Evolutionary conservation across 1,284 basidiomycete species (phyloP).

Genomic region (Thecaphora thlaspeos): DNA sequence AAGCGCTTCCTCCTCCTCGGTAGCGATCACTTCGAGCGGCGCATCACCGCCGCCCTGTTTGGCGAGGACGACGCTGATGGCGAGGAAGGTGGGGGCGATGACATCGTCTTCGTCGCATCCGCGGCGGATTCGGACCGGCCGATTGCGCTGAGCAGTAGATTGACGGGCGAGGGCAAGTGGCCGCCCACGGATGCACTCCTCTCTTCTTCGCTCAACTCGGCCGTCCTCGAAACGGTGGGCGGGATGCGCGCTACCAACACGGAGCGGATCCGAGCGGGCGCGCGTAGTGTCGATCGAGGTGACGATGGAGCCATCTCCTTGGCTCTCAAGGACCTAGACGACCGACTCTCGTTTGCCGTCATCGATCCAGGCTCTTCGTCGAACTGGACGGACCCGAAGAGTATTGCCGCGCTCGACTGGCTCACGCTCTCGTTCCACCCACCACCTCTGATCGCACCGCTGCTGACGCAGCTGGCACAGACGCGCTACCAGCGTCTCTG

Average conservation of each 20-base stretch:
- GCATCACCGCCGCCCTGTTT: conserved; percentile 31
- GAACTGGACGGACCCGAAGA: conserved; percentile 27
- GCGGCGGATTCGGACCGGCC: background rate
- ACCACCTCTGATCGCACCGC: conserved; percentile 40
- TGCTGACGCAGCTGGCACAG: conserved; percentile 34
- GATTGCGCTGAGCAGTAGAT: conserved; percentile 15
- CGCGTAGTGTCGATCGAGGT: background rate
- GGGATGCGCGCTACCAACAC: conserved; percentile 11
- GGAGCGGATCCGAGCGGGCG: background rate
- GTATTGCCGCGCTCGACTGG: conserved; percentile 45
- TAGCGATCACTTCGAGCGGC: conserved; percentile 23
- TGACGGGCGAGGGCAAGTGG: conserved; percentile 31
- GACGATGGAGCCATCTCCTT: conserved; percentile 24
- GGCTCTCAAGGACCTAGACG: conserved; percentile 42
- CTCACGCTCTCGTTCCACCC: conserved; percentile 43
- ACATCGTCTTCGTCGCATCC: conserved; percentile 6
- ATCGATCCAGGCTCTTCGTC: conserved; percentile 21
- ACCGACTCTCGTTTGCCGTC: conserved; percentile 40
- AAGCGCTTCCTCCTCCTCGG: conserved; percentile 41
- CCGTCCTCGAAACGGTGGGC: conserved; percentile 40
- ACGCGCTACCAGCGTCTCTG: conserved; percentile 38
- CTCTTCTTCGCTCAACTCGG: conserved; percentile 34
- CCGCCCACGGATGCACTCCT: conserved; percentile 33
- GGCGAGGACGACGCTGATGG: no score
- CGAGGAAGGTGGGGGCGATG: no score